These are phyloP conservation scores for Sporisorium iseilematis-ciliati DNA, from an alignment of 1,284 basidiomycete genomes.

Conservation along the genomic window DNA sequence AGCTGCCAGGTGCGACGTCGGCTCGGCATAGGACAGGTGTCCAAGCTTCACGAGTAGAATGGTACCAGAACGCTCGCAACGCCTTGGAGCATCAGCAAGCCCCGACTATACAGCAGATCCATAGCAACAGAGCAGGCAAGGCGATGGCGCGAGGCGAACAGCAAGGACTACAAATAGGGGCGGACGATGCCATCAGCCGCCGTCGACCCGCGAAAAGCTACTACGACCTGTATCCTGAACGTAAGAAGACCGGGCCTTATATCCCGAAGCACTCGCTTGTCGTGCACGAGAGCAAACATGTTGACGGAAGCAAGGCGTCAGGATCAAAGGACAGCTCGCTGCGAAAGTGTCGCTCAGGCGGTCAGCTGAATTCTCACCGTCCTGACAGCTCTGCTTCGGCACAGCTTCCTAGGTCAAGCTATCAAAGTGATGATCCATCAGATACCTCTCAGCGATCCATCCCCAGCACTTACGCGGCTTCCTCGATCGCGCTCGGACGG, in stretches of 20 bases:
- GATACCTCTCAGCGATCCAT: neutral
- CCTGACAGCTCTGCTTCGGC: neutral
- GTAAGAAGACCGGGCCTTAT: constrained; percentile 54
- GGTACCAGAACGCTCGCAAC: neutral
- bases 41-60: neutral
- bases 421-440: neutral
- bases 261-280: constrained; percentile 38
- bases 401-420: neutral
- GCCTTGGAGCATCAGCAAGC: neutral
- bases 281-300: neutral
- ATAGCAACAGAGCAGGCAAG: too few relatives aligned
- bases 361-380: constrained; percentile 5
- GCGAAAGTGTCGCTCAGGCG: constrained; percentile 17
- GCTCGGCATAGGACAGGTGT: neutral
- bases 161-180: neutral
- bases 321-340: neutral
- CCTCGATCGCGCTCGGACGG: constrained; percentile 30
- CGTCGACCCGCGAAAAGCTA: constrained; percentile 31
- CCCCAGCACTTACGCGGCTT: constrained; percentile 35
- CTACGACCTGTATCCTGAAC: constrained; percentile 58
- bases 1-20: constrained; percentile 2
- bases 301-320: neutral
- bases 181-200: constrained; percentile 1
- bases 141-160: constrained; percentile 2
- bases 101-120: too few relatives aligned